Evolutionary conservation across 2,329 filamentous ascomycete genomes (phyloP).

Genomic region (Grosmannia penicillata): DNA sequence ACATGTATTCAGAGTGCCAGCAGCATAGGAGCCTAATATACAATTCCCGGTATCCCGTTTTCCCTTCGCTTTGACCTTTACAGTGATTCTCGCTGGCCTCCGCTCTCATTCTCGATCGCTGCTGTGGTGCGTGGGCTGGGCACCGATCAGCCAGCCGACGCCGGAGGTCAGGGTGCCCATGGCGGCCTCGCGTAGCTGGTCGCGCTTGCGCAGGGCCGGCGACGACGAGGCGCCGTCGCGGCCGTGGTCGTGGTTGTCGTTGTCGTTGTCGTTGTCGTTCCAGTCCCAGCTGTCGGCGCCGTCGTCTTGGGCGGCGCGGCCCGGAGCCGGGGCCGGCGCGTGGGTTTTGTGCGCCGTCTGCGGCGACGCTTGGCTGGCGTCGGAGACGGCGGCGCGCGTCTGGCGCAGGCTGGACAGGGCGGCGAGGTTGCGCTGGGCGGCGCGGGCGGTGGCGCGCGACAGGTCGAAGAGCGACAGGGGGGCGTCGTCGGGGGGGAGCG

Average conservation of each 20-base stretch:
- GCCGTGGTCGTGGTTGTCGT: background rate
- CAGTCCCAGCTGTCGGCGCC: conserved; percentile 1
- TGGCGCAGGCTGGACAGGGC: conserved; percentile 37
- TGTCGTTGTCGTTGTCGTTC: background rate
- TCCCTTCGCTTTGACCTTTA: background rate
- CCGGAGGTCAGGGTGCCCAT: conserved; percentile 53
- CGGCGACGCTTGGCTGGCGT: conserved; percentile 15
- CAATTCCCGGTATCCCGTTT: no score
- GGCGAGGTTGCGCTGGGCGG: conserved; percentile 43
- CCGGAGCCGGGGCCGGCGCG: no score
- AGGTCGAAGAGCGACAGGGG: conserved; percentile 53
- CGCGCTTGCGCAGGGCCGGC: conserved; percentile 46
- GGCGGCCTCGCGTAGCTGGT: conserved; percentile 52
- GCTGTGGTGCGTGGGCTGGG: conserved; percentile 23
- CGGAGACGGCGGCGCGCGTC: conserved; percentile 16
- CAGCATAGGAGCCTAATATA: no score
- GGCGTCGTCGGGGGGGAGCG: conserved; percentile 40
- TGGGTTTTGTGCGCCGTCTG: no score
- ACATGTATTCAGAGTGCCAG: no score
- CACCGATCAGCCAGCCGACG: conserved; percentile 53
- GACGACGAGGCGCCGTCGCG: conserved; percentile 4
- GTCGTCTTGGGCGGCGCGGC: conserved; percentile 7
- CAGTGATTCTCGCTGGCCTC: background rate
- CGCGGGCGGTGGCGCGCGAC: conserved; percentile 43
- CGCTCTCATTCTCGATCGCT: background rate